Percentiles rank a stretch among this genome's conserved stretches.
Conservation (phyloP, 1,139 yeast genomes). For the Yamadazyma kanchanaburiensis region DNA sequence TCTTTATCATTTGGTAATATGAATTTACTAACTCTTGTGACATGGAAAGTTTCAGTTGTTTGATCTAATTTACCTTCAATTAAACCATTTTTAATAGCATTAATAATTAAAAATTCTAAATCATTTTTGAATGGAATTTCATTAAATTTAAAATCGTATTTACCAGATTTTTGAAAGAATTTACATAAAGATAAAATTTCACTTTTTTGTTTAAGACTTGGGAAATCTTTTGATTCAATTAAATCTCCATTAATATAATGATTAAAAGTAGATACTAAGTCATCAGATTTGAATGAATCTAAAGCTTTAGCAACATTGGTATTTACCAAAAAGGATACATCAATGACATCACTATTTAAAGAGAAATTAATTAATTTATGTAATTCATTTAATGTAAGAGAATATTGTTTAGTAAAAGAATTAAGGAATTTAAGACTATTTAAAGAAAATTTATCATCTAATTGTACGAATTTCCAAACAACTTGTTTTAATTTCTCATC, state of each 20-base stretch:
- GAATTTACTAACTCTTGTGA: constrained; percentile 42
- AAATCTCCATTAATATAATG: constrained; percentile 38
- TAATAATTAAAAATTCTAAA: constrained; percentile 41
- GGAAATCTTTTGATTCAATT: constrained; percentile 18
- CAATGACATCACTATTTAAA: constrained; percentile 39
- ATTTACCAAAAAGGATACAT: constrained; percentile 43
- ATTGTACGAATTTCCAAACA: constrained; percentile 40
- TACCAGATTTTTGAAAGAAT: constrained; percentile 28
- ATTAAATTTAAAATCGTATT: constrained; percentile 30
- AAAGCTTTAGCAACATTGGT: constrained; percentile 36
- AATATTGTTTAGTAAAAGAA: constrained; percentile 27
- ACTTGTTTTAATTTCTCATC: constrained; percentile 25
- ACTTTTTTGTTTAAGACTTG: constrained; percentile 28
- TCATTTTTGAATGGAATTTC: constrained; percentile 41
- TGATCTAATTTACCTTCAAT: constrained; percentile 49
- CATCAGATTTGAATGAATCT: constrained; percentile 17
- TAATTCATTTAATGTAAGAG: constrained; percentile 26
- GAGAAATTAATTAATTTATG: constrained; percentile 33
- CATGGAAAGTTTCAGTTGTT: constrained; percentile 39
- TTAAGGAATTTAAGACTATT: constrained; percentile 37
- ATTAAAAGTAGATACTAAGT: constrained; percentile 26
- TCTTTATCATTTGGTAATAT: constrained; percentile 38
- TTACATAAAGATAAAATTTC: constrained; percentile 42
- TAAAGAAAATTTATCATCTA: constrained; percentile 28
- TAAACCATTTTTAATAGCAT: constrained; percentile 43